These are phyloP conservation scores for Acacia melanoxylon DNA, from an alignment of 306 rosid species.

Conservation along the genomic window DNA sequence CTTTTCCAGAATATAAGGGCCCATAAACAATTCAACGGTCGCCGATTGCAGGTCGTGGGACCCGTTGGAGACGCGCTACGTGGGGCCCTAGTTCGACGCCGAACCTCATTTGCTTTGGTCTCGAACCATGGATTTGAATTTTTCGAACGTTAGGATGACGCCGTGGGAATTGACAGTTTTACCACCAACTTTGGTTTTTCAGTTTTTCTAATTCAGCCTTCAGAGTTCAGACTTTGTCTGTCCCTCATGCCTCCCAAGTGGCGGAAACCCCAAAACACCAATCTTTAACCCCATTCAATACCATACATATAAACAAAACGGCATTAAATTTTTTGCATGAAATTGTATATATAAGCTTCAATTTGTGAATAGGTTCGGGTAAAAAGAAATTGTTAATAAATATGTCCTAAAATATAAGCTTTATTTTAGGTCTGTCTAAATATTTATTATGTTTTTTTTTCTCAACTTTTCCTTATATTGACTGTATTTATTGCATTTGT, in stretches of 20 bases:
- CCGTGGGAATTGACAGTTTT: constrained; percentile 28
- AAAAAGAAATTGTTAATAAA: no score
- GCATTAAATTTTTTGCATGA: neutral
- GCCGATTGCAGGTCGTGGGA: constrained; percentile 37
- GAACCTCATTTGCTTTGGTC: constrained; percentile 41
- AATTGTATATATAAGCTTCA: neutral
- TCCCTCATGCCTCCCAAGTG: neutral
- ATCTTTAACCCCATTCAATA: neutral
- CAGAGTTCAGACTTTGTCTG: neutral
- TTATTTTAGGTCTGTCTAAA: no score
- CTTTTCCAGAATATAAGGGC: neutral
- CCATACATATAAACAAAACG: neutral
- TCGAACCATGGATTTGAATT: constrained; percentile 57
- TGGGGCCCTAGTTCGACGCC: constrained; percentile 48
- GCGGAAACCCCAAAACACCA: neutral
- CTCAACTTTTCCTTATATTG: rapidly evolving
- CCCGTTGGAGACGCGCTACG: constrained; percentile 45
- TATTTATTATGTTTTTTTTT: no score
- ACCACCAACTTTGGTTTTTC: neutral
- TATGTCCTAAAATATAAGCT: no score
- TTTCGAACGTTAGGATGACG: constrained; percentile 61
- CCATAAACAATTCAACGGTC: neutral
- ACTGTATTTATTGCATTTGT: no score
- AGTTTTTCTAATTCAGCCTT: neutral
- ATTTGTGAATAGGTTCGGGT: no score